Evolutionary conservation across 345 rosid genomes (phyloP).

Genomic region (Nephelium lappaceum): DNA sequence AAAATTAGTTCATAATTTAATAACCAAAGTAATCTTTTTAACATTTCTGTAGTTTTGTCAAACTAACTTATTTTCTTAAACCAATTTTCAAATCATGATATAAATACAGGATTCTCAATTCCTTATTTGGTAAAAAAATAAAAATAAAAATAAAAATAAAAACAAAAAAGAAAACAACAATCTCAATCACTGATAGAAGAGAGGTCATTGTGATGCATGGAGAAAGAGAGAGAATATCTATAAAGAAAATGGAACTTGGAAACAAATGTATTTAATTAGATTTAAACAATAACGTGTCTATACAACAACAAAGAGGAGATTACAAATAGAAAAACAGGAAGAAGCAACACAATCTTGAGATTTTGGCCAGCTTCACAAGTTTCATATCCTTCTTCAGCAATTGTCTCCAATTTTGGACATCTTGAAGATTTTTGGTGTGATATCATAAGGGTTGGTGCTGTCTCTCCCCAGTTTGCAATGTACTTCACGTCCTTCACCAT

Average conservation of each 20-base stretch:
- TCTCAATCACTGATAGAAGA: background rate
- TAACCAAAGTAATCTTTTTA: too few species aligned
- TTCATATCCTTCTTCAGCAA: constrained; percentile 47
- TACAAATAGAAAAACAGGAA: constrained; percentile 42
- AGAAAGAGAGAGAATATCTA: too few species aligned
- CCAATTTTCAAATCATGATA: background rate
- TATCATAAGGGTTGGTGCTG: constrained; percentile 38
- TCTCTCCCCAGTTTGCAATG: constrained; percentile 36
- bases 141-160: too few species aligned
- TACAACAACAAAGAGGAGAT: constrained; percentile 38
- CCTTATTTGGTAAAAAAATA: too few species aligned
- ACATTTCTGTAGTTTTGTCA: background rate
- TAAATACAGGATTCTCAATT: background rate
- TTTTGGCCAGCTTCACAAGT: constrained; percentile 19
- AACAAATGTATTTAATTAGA: too few species aligned
- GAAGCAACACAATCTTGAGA: constrained; percentile 37
- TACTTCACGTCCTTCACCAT: constrained; percentile 29
- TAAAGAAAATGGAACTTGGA: too few species aligned
- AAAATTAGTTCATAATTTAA: too few species aligned
- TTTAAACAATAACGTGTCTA: constrained; percentile 20
- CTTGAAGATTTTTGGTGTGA: constrained; percentile 33
- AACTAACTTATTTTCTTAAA: background rate
- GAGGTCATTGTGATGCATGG: too few species aligned
- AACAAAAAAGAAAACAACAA: too few species aligned
- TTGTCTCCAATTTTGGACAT: constrained; percentile 50